Evolutionary conservation across 768 basidiomycete genomes (phyloP), one percentile per base, ranked within the genome.

Genomic region (Leccinum uliginosum): DNA sequence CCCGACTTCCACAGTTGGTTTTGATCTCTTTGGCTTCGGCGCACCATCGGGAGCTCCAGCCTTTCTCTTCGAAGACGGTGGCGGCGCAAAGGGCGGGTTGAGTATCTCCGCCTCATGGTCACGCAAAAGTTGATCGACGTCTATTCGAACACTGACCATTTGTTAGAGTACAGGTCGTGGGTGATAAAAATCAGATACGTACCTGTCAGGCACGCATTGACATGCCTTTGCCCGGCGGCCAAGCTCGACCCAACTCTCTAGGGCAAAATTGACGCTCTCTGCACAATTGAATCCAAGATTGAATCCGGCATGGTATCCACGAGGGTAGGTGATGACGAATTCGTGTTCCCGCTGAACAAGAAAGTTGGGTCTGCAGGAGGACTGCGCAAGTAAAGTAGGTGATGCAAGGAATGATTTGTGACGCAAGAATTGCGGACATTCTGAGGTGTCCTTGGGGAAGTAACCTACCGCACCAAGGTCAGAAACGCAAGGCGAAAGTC

Each of bases 371-470:
- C 76, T 77, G 61, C 89, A 92, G 3, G 90, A 85, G 0, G 86
- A 83, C 63, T 91, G 84, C 0, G 90, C 83, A 1, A 99, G 82
- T 4, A 86, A 75, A 7, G 81, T 85, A 0, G 97, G 97, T 1
- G 94, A 97, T 3, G 89, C 93, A 38, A 96, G 82, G 73, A 93
- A 98, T 0, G 93, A 90, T 70, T 99, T 99, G 75, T 99, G 97
- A 3, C 97, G 85, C 54, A 99, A 78, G 73, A 98, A 99, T 68
- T 99, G 93, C 1, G 89, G 84, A 69, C 97, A 99, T 55, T 83
- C 76, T 3, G 86, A 83, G 0, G 84, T 87, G 59, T 95, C 94
- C 57, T 84, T 85, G 0, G 95, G 93, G 68, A 99, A 99, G 66
- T 92, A 89, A 52, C 86, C 93, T 93, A 56, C 44, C 29, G 34